Evolutionary conservation across 495 filamentous ascomycete genomes (phyloP), one percentile per base, ranked within the genome.

Genomic region (Tuber borchii): DNA sequence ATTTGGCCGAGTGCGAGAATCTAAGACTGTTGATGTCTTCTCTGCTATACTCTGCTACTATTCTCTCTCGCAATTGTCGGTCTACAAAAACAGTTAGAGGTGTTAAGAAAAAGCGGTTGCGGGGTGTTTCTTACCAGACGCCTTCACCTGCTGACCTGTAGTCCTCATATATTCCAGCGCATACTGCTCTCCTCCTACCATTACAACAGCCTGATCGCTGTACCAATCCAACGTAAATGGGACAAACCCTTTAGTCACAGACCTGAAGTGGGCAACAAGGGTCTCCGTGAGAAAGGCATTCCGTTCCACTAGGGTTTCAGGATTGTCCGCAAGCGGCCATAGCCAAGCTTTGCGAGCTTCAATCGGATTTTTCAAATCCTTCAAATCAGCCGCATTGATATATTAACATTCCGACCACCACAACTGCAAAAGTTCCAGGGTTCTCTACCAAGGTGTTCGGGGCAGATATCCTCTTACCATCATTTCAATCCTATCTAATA

Each of bases 201-300:
- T 81, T 34, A 71, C 71, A 42, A 78, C 46, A 1, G 75, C 74
- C 56, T 82, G 81, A 14, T 80, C 76, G n/a, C 73, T 78, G 39
- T 82, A 72, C 81, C 81, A 82, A 48, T 83, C 81, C 43, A 81
- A 74, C 16, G 75, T 76, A 61, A 83, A 83, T 45, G 81, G 81
- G 12, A 82, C 45, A 42, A 78, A 80, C 22, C 81, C 81, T 69
- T 81, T 81, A 26, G 81, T 81, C 34, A 83, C 73, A 3, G 81
- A 76, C 51, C 81, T 75, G 70, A 83, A 83, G 44, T 83, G 81
- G 1, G 81, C 82, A 31, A 77, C 78, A 39, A 83, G 81, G n/a
- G 76, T 80, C 73, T 80, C 72, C 17, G 65, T 78, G 65, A 83
- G 81, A 42, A 72, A 81, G 26, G 40, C 22, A 44, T 83, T 83